Evolutionary conservation across 2,329 filamentous ascomycete species (phyloP).

Genomic region (Exophiala aquamarina): DNA sequence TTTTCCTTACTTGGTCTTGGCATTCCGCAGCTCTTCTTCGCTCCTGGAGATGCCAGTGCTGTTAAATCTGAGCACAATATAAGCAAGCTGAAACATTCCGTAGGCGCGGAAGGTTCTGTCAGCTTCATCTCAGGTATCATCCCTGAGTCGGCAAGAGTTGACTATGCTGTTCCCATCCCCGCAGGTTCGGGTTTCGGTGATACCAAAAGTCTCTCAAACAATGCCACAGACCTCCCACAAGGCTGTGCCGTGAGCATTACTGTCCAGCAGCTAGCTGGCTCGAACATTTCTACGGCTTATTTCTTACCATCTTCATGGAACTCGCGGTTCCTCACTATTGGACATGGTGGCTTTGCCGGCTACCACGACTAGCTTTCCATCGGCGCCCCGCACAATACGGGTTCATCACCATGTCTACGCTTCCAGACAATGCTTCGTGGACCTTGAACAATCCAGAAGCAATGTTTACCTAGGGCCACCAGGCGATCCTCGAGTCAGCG

Average conservation of each 20-base stretch:
- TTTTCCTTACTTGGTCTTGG: too few species aligned
- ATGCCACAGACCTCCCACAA: constrained; percentile 32
- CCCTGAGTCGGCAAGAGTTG: too few species aligned
- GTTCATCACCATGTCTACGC: constrained; percentile 42
- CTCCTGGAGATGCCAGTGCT: too few species aligned
- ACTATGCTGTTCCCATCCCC: too few species aligned
- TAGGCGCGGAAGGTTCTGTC: too few species aligned
- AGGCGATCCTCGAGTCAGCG: constrained; percentile 51
- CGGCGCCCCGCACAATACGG: constrained; percentile 38
- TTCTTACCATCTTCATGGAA: constrained; percentile 41
- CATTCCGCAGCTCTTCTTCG: too few species aligned
- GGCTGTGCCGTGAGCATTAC: constrained; percentile 39
- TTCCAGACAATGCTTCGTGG: constrained; percentile 36
- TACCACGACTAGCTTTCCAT: constrained; percentile 45
- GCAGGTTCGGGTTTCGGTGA: too few species aligned
- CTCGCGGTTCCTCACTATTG: constrained; percentile 33
- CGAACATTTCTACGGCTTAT: constrained; percentile 39
- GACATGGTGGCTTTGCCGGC: constrained; percentile 49
- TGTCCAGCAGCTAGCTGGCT: constrained; percentile 34
- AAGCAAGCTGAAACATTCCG: too few species aligned
- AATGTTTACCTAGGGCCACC: too few species aligned
- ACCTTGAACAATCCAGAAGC: constrained; percentile 38
- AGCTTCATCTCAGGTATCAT: too few species aligned
- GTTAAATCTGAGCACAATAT: too few species aligned
- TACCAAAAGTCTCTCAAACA: too few species aligned